Base-by-base conservation (phyloP, 2,329 filamentous ascomycete species). In the Acrodontium crateriforme region DNA sequence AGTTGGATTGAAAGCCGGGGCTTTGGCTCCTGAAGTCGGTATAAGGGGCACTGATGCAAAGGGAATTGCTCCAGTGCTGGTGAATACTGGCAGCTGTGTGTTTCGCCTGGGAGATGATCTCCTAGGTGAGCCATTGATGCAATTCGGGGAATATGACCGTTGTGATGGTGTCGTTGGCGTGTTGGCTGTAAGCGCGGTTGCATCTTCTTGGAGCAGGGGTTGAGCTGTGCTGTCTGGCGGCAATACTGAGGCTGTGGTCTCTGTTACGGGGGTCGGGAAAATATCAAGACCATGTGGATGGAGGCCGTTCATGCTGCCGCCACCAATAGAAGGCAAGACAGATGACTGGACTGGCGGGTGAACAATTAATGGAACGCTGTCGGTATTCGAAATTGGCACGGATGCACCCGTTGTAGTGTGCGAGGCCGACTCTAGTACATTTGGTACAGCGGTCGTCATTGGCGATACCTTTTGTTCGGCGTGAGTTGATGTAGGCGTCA, bases 31-130 rank as follows among this genome's bases (percentile, higher is more conserved):
- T 25, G 23, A 11, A 13, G 23, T 13, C 24, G 16, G 23, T 18
- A 26, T 12, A 23, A 20, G 15, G 4, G 34, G 29, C 5, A 31
- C 24, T n/a, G 34, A 22, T 9, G 38, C 46, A 24, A 52, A 52
- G 1, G 51, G 52, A 18, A 52, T 52, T 1, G 37, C 29, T 6
- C 50, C 47, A 5, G 45, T 52, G 30, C 44, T 46, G 16, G 33
- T 49, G 29, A 39, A 50, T 6, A 44, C 32, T 2, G 47, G 47
- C 8, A 50, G 26, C 13, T 35, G 16, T 6, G 29, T 25, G 28
- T 23, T 27, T 17, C 18, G 16, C 7, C 15, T 11, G n/a, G 14
- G 28, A 5, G 27, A n/a, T 5, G 27, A 26, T 6, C 24, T 21
- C 22, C 19, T 23, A 15, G 6, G 10, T 10, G 25, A 13, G n/a